A percentile compares a stretch with the other conserved stretches of the same genome.
Evolutionary conservation across 2,329 filamentous ascomycete species (phyloP).

Genomic region (Talaromyces atroroseus): DNA sequence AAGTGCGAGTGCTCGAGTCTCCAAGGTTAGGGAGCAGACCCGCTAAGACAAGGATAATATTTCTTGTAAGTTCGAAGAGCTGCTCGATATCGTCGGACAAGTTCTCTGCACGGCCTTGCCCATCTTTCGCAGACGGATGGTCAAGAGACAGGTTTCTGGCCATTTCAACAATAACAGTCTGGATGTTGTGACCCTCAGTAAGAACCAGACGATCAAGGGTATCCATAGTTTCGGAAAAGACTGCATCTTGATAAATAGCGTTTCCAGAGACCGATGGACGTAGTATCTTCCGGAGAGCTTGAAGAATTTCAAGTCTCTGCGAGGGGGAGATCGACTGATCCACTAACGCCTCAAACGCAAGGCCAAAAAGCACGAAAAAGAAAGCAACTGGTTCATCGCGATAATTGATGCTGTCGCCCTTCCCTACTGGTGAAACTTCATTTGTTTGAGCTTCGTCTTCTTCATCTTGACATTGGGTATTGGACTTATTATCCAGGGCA

Average conservation of each 20-base stretch:
- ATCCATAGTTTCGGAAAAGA: constrained; percentile 97
- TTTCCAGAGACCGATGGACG: constrained; percentile 92
- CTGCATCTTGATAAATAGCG: constrained; percentile 90
- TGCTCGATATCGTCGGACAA: constrained; percentile 97
- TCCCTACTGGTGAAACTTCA: constrained; percentile 37
- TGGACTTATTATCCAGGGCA: constrained; percentile 77
- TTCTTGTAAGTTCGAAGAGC: constrained; percentile 90
- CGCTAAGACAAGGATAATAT: constrained; percentile 88
- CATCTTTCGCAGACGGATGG: constrained; percentile 78
- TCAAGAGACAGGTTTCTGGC: constrained; percentile 82
- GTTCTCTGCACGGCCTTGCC: constrained; percentile 63
- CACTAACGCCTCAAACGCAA: constrained; percentile 92
- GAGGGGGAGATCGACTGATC: constrained; percentile 68
- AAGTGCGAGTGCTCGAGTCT: constrained; percentile 53
- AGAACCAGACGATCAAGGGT: constrained; percentile 86
- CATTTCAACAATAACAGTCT: constrained; percentile 89
- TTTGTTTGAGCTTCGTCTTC: constrained; percentile 15
- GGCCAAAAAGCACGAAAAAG: constrained; percentile 96
- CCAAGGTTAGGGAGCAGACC: constrained; percentile 72
- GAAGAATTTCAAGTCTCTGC: constrained; percentile 81
- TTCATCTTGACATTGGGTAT: constrained; percentile 25
- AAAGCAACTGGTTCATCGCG: constrained; percentile 96
- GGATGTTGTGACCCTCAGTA: constrained; percentile 83
- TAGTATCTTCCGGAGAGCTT: constrained; percentile 88
- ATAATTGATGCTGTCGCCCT: constrained; percentile 84